Evolutionary conservation across 257 asterid species (phyloP).

Genomic region (Solanum okadae): DNA sequence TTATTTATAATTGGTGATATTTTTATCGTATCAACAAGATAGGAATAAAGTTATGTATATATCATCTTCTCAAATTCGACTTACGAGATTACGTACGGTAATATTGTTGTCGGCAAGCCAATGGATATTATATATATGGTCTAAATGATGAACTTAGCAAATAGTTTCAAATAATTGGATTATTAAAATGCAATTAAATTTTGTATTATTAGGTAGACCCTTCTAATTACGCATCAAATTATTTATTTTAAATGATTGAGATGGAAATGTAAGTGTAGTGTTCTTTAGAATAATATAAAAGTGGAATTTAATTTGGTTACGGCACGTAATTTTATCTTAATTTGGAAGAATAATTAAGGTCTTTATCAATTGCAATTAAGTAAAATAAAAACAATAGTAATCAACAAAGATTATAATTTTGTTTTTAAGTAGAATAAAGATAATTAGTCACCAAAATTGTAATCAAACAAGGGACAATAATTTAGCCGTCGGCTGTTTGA

Average conservation of each 20-base stretch:
- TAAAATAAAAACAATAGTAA: not conserved
- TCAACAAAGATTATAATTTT: not conserved
- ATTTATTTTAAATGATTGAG: not conserved
- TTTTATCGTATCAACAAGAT: not conserved
- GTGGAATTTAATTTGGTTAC: not conserved
- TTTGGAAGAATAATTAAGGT: not conserved
- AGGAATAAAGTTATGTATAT: not conserved
- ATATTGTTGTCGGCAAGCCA: not conserved
- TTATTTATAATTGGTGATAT: not conserved
- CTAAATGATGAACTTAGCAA: not conserved
- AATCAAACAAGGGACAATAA: not conserved
- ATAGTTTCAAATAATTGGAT: not conserved
- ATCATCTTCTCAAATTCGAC: not conserved
- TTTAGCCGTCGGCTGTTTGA: not conserved
- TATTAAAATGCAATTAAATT: not conserved
- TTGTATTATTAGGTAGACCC: not conserved
- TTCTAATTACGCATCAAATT: not conserved
- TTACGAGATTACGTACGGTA: accelerated
- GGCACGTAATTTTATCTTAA: not conserved
- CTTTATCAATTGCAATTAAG: not conserved
- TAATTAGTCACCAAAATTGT: not conserved
- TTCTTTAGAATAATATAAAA: not conserved
- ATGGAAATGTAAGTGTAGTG: not conserved
- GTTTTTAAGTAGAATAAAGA: not conserved
- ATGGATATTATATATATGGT: not conserved